Conservation (phyloP, 1,284 basidiomycete species). For the Xerocomus minutiporus region DNA sequence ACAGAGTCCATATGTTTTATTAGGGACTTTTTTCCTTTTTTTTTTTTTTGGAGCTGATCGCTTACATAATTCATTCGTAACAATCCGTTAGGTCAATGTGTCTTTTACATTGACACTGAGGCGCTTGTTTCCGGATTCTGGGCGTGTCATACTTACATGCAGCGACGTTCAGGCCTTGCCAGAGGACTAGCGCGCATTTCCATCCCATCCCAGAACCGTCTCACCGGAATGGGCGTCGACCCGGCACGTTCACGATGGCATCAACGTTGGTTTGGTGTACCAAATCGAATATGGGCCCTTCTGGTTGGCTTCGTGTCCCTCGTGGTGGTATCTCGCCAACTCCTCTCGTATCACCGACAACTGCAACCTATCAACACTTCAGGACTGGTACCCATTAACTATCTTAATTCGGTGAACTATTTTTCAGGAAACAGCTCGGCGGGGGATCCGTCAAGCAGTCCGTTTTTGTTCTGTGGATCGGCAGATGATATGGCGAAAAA, state of each 20-base stretch:
- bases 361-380: constrained; percentile 41
- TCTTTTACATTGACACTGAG: not conserved
- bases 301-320: constrained; percentile 52
- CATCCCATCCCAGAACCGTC: constrained; percentile 38
- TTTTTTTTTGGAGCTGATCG: not conserved
- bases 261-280: constrained; percentile 56
- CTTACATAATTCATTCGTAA: not conserved
- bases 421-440: constrained; percentile 42
- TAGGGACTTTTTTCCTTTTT: not conserved
- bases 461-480: constrained; percentile 88
- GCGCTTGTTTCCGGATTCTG: not conserved
- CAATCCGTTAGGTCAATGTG: not conserved
- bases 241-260: constrained; percentile 42
- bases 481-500: constrained; percentile 73
- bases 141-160: constrained; percentile 39
- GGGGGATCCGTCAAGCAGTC: constrained; percentile 48
- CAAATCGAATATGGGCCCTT: constrained; percentile 70
- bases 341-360: constrained; percentile 40
- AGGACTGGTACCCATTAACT: constrained; percentile 62
- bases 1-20: constrained; percentile 34
- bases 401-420: constrained; percentile 37
- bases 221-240: constrained; percentile 41
- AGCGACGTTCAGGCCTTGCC: constrained; percentile 45
- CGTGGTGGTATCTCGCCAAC: constrained; percentile 58
- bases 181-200: constrained; percentile 54